A percentile compares a stretch with the other conserved stretches of the same genome.
Conservation (phyloP, 2,329 filamentous ascomycete genomes). For the Seiridium cupressi region DNA sequence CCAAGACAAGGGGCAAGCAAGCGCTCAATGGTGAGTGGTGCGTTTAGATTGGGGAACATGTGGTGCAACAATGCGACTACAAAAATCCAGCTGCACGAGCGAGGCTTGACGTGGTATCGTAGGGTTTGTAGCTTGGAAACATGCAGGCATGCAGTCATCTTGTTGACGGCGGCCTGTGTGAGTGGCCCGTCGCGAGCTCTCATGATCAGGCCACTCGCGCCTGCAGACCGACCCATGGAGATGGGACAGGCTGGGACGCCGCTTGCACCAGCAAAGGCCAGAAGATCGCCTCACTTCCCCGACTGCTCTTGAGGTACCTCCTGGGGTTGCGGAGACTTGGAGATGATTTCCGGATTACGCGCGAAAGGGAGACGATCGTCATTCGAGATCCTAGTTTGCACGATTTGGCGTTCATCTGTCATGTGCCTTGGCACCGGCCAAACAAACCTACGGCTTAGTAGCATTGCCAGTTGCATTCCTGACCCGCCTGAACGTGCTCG, state of each 20-base stretch:
- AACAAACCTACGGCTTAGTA: background rate
- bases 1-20: conserved; percentile 2
- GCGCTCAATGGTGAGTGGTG: conserved; percentile 9
- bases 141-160: background rate
- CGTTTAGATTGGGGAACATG: conserved; percentile 11
- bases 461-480: background rate
- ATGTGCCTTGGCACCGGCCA: conserved; percentile 6
- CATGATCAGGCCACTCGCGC: conserved; percentile 2
- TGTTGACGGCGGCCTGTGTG: background rate
- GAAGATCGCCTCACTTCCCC: too few relatives aligned
- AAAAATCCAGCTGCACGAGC: background rate
- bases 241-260: background rate
- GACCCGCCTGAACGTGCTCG: too few relatives aligned
- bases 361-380: conserved; percentile 7
- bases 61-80: conserved; percentile 3
- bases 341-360: background rate
- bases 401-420: background rate
- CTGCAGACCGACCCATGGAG: background rate
- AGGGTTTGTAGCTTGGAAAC: background rate
- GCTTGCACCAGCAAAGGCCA: background rate
- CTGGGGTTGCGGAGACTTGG: background rate
- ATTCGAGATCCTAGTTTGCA: conserved; percentile 6
- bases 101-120: conserved; percentile 4
- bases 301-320: background rate
- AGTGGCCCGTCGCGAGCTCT: background rate